Evolutionary conservation across 1,139 yeast genomes (phyloP).

Genomic region (Magnusiomyces starmeri): DNA sequence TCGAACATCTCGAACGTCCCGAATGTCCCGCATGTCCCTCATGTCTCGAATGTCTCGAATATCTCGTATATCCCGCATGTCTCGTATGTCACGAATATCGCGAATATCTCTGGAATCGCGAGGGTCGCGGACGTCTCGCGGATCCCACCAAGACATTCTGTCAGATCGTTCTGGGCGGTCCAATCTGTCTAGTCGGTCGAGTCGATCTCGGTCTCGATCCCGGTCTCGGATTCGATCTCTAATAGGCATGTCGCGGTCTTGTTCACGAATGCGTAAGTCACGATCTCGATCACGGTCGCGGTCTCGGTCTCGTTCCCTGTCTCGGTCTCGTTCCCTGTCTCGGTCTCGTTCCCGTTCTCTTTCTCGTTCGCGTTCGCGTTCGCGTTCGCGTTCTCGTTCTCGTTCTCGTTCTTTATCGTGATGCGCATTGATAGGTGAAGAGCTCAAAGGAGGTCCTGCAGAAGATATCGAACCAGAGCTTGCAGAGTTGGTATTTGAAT

Average conservation of each 20-base stretch:
- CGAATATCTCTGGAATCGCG: slow-evolving; percentile 13
- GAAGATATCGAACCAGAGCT: too few species aligned
- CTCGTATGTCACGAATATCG: too few species aligned
- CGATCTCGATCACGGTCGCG: slow-evolving; percentile 18
- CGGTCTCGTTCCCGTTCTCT: slow-evolving; percentile 17
- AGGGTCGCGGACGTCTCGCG: slow-evolving; percentile 11
- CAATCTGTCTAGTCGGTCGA: background rate
- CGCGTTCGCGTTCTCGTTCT: slow-evolving; percentile 14
- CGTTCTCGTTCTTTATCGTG: background rate
- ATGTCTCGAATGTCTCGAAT: too few species aligned
- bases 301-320: slow-evolving; percentile 21
- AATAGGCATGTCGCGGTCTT: slow-evolving; percentile 17
- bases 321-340: slow-evolving; percentile 16
- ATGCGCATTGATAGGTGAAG: background rate
- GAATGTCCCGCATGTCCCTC: too few species aligned
- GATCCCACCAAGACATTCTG: slow-evolving; percentile 8
- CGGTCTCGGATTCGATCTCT: slow-evolving; percentile 12
- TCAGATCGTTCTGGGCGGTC: background rate
- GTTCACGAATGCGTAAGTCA: slow-evolving; percentile 19
- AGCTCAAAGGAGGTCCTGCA: too few species aligned
- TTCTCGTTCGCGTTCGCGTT: slow-evolving; percentile 19
- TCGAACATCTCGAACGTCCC: too few species aligned
- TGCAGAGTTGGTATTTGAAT: too few species aligned
- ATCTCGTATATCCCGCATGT: too few species aligned
- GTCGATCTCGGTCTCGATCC: slow-evolving; percentile 14